Percentiles rank a stretch among this genome's conserved stretches.
Conservation (phyloP, 768 basidiomycete species). For the Amyloporia xantha region DNA sequence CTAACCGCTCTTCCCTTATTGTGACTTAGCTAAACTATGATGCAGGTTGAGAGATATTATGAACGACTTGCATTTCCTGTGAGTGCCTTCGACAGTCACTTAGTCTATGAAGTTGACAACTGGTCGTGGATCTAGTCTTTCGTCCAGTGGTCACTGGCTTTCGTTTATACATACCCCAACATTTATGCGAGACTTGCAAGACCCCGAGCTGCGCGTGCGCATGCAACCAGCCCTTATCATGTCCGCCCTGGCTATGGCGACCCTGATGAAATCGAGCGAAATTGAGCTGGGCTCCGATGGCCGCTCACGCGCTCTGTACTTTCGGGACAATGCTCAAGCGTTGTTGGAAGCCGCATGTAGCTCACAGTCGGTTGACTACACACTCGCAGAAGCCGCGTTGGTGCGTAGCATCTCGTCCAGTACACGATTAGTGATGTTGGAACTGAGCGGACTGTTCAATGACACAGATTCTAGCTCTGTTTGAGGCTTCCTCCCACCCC, state of each 20-base stretch:
- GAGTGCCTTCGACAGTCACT: constrained; percentile 22
- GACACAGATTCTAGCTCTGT: constrained; percentile 66
- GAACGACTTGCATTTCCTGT: constrained; percentile 49
- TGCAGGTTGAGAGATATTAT: constrained; percentile 44
- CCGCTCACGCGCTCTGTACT: constrained; percentile 47
- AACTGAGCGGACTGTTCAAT: too few relatives aligned
- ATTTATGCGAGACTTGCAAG: constrained; percentile 54
- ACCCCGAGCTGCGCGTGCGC: constrained; percentile 43
- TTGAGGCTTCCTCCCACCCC: constrained; percentile 68
- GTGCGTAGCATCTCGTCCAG: constrained; percentile 45
- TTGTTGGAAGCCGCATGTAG: constrained; percentile 66
- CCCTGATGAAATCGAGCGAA: constrained; percentile 65
- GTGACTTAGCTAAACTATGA: constrained; percentile 5
- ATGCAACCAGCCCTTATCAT: constrained; percentile 67
- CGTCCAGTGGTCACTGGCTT: constrained; percentile 62
- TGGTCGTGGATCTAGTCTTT: too few relatives aligned
- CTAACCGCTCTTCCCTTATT: neutral
- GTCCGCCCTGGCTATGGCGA: constrained; percentile 57
- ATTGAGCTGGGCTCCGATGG: constrained; percentile 39
- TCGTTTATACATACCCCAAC: constrained; percentile 67
- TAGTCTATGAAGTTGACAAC: too few relatives aligned
- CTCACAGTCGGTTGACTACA: constrained; percentile 67
- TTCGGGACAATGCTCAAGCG: constrained; percentile 63
- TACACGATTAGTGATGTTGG: too few relatives aligned
- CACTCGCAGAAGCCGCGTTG: constrained; percentile 68